Evolutionary conservation across 495 filamentous ascomycete species (phyloP).

Genomic region (Aspergillus indologenus): DNA sequence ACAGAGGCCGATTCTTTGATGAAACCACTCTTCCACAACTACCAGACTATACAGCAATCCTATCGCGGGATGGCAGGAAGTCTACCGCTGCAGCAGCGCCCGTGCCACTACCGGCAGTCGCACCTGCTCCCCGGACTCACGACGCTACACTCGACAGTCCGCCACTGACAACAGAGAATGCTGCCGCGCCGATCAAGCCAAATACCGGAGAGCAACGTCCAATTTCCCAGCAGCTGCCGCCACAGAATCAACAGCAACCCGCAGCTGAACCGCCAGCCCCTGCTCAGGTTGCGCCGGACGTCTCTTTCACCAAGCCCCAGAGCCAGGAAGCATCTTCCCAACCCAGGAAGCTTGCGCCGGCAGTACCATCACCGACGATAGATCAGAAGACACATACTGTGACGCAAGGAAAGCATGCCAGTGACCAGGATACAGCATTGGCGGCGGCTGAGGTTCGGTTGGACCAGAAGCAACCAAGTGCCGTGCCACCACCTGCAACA

Average conservation of each 20-base stretch:
- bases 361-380: conserved; percentile 6
- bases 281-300: conserved; percentile 15
- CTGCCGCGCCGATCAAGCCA: conserved; percentile 23
- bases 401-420: conserved; percentile 23
- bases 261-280: conserved; percentile 8
- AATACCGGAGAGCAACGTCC: conserved; percentile 21
- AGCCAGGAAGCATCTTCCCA: conserved; percentile 11
- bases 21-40: conserved; percentile 64
- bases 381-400: conserved; percentile 22
- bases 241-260: conserved; percentile 10
- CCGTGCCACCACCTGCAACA: conserved; percentile 20
- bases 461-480: conserved; percentile 17
- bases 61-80: conserved; percentile 28
- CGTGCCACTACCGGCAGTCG: conserved; percentile 3
- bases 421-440: conserved; percentile 25
- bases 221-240: conserved; percentile 10
- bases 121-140: conserved; percentile 18
- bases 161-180: conserved; percentile 19
- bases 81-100: conserved; percentile 18
- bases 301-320: conserved; percentile 14
- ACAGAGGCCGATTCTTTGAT: conserved; percentile 69
- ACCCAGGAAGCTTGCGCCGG: conserved; percentile 7
- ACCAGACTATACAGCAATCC: conserved; percentile 43
- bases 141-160: conserved; percentile 20
- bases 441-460: conserved; percentile 17